phyloP scores from a whole-genome alignment of 1,139 yeast species.

The Sugiyamaella paludigena region DNA sequence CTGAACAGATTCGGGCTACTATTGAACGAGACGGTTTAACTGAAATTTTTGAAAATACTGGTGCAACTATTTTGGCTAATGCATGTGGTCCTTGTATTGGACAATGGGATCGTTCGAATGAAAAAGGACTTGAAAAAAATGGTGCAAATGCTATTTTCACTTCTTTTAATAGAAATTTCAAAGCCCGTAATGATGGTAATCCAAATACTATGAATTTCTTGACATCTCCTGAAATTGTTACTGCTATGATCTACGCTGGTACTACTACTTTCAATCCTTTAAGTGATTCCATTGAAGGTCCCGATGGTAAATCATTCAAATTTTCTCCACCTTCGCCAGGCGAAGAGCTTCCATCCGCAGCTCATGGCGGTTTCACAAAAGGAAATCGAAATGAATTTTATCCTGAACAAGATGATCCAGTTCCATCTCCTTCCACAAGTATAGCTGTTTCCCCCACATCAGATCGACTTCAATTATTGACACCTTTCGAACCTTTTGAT shows the following conservation, averaged over 20 bases:
- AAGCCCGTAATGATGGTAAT: constrained; percentile 97
- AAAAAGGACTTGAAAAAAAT: constrained; percentile 54
- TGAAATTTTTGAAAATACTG: constrained; percentile 73
- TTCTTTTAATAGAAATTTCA: constrained; percentile 93
- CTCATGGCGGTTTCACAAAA: constrained; percentile 63
- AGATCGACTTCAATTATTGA: constrained; percentile 76
- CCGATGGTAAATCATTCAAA: constrained; percentile 66
- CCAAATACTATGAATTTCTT: constrained; percentile 94
- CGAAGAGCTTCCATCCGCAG: constrained; percentile 67
- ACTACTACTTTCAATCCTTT: constrained; percentile 85
- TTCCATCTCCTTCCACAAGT: constrained; percentile 68
- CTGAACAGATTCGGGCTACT: constrained; percentile 98
- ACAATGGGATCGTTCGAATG: constrained; percentile 82
- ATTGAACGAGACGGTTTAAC: constrained; percentile 91
- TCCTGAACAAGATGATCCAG: constrained; percentile 60
- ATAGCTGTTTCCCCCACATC: constrained; percentile 77
- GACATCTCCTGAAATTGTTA: constrained; percentile 95
- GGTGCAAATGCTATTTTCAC: constrained; percentile 86
- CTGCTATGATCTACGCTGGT: constrained; percentile 94
- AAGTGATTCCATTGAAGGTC: constrained; percentile 65
- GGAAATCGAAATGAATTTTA: constrained; percentile 77
- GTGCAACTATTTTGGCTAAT: constrained; percentile 89
- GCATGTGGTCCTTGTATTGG: constrained; percentile 99
- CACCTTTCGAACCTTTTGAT: constrained; percentile 84
- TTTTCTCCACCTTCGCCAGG: constrained; percentile 77